Percentiles rank a stretch among this genome's conserved stretches.
These are phyloP conservation scores for Pleurotus tuber-regium DNA, from an alignment of 768 basidiomycete genomes.

Conservation along the genomic window DNA sequence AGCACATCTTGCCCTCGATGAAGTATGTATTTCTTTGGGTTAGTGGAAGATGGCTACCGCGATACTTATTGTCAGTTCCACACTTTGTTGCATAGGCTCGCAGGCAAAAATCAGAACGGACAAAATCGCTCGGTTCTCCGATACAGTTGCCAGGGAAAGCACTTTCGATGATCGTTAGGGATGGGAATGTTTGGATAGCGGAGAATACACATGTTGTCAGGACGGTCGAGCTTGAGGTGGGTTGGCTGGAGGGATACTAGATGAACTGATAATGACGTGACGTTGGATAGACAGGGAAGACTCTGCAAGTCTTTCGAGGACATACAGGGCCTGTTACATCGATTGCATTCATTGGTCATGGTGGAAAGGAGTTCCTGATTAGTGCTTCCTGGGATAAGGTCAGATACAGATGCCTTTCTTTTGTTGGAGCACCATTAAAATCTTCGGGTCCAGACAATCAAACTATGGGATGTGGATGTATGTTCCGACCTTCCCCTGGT, in stretches of 20 bases:
- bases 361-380: constrained; percentile 56
- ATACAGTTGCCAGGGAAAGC: constrained; percentile 76
- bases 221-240: constrained; percentile 76
- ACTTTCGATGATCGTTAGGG: constrained; percentile 63
- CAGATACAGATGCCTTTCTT: constrained; percentile 7
- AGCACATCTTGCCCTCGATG: constrained; percentile 61
- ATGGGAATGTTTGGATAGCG: constrained; percentile 77
- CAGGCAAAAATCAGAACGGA: constrained; percentile 66
- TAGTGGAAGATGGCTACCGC: too few relatives aligned
- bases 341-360: constrained; percentile 60
- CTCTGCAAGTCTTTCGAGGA: constrained; percentile 70
- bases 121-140: constrained; percentile 73
- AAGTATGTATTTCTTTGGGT: constrained; percentile 41
- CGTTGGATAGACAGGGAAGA: constrained; percentile 70
- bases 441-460: constrained; percentile 61
- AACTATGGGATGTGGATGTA: constrained; percentile 81
- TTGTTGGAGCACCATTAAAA: constrained; percentile 8
- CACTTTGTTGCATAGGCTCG: constrained; percentile 47
- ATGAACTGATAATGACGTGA: too few relatives aligned
- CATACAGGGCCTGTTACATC: constrained; percentile 90
- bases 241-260: background rate
- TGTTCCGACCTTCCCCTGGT: constrained; percentile 18
- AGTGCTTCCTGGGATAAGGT: constrained; percentile 96
- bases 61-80: constrained; percentile 13
- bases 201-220: constrained; percentile 79